phyloP scores from a whole-genome alignment of 768 basidiomycete species.

The Phaffia australis region DNA sequence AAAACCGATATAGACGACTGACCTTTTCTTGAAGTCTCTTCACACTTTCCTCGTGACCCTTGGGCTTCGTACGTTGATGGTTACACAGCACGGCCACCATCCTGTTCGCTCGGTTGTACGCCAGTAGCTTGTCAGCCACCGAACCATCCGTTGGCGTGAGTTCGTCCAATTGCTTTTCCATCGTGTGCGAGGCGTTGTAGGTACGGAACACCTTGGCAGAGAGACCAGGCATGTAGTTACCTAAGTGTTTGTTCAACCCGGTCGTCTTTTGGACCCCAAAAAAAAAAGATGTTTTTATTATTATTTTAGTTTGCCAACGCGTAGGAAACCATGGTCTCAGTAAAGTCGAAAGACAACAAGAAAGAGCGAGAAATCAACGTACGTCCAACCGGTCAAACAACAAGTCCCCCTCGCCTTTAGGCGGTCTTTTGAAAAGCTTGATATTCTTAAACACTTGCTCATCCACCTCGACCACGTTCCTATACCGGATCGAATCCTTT shows the following conservation, averaged over 20 bases:
- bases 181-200: constrained; percentile 93
- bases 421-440: constrained; percentile 80
- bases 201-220: constrained; percentile 99
- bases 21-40: constrained; percentile 88
- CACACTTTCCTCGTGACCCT: constrained; percentile 87
- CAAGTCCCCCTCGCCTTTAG: constrained; percentile 74
- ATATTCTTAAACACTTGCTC: constrained; percentile 96
- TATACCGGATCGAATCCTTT: constrained; percentile 93
- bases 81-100: constrained; percentile 97
- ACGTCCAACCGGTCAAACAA: constrained; percentile 93
- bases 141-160: constrained; percentile 57
- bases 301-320: not conserved
- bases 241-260: constrained; percentile 80
- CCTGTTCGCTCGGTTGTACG: constrained; percentile 94
- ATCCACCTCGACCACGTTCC: constrained; percentile 75
- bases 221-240: constrained; percentile 88
- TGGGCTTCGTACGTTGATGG: constrained; percentile 90
- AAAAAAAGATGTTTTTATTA: not conserved
- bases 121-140: constrained; percentile 89
- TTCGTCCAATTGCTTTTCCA: constrained; percentile 78
- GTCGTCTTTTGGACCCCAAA: constrained; percentile 49
- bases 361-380: constrained; percentile 34
- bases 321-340: not conserved
- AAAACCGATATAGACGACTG: constrained; percentile 29
- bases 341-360: not conserved